phyloP scores from a whole-genome alignment of 805 yeast species.

The Candida cerambycidarum region DNA sequence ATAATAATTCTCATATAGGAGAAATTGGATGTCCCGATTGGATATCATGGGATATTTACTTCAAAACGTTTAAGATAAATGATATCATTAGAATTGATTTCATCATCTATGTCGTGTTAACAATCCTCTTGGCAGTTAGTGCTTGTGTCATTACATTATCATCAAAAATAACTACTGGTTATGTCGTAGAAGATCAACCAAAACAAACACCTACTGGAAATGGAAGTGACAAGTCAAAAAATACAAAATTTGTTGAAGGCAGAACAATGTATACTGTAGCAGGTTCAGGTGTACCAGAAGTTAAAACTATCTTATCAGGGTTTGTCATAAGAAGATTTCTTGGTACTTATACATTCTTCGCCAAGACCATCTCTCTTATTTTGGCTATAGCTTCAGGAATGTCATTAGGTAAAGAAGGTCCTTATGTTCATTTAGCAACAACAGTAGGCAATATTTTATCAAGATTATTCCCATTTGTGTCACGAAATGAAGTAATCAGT shows the following conservation, averaged over 20 bases:
- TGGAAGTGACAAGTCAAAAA: not conserved
- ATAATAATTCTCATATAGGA: conserved; percentile 3
- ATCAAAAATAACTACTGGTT: conserved; percentile 37
- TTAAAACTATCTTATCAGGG: conserved; percentile 58
- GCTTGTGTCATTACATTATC: conserved; percentile 48
- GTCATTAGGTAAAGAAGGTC: conserved; percentile 61
- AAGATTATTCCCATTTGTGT: conserved; percentile 45
- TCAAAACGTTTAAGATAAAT: conserved; percentile 14
- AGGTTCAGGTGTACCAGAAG: conserved; percentile 65
- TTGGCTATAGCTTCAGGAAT: conserved; percentile 59
- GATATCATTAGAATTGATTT: conserved; percentile 27
- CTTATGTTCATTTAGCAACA: conserved; percentile 59
- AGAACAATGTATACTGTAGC: conserved; percentile 48
- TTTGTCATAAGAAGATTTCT: conserved; percentile 53
- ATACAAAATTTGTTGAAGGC: conserved; percentile 8
- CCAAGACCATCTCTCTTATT: conserved; percentile 48
- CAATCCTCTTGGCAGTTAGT: conserved; percentile 41
- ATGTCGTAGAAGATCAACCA: conserved; percentile 1
- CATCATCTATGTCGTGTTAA: conserved; percentile 33
- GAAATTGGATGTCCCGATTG: conserved; percentile 36
- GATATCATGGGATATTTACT: conserved; percentile 44
- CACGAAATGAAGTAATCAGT: conserved; percentile 48
- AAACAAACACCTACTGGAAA: not conserved
- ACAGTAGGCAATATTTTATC: conserved; percentile 57
- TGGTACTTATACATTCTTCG: conserved; percentile 50